Evolutionary conservation across 768 basidiomycete species (phyloP), one percentile per base, ranked within the genome.

Genomic region (Boletus vinaceobasis): DNA sequence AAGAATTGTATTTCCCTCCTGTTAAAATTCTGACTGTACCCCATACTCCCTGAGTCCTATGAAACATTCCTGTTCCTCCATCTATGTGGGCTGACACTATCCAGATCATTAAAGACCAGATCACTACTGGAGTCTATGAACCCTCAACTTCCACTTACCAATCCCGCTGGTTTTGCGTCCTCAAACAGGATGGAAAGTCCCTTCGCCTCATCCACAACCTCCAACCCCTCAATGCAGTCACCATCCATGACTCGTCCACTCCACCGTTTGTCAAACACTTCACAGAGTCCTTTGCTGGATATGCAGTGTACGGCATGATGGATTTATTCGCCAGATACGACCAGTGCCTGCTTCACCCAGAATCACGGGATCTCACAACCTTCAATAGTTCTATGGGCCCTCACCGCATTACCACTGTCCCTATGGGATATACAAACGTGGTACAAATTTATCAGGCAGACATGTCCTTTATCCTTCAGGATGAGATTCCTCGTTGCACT

Each of bases 71-170:
- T 0, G 68, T 74, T 5, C 67, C 33, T 51, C 65, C 61, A 0
- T 60, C 63, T 1, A 17, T 37, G 17, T 37, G 17, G 17, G 6
- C 37, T 5, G 23, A 31, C 0, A 4, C 49, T 0, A 51, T 60
- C 11, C 49, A 63, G 2, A 57, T 76, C 1, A 65, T 77, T 17
- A 67, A 69, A 15, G 56, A 21, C 21, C 75, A 75, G 47, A 68
- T 78, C 10, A 56, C 52, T 0, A 62, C 72, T 0, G 73, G 78
- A 1, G 71, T 77, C 0, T 79, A 76, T 45, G 71, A 81, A 54
- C 71, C 63, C 0, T 58, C 36, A 0, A 27, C 36, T 1, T 7
- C 32, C 0, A 1, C 44, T 0, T 57, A 45, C 14, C 15, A 9
- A 0, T 57, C 42, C 7, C 7, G 17, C 2, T 57, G 50, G 40